Conservation (phyloP, 768 basidiomycete species). For the Auriculariales sp. region DNA sequence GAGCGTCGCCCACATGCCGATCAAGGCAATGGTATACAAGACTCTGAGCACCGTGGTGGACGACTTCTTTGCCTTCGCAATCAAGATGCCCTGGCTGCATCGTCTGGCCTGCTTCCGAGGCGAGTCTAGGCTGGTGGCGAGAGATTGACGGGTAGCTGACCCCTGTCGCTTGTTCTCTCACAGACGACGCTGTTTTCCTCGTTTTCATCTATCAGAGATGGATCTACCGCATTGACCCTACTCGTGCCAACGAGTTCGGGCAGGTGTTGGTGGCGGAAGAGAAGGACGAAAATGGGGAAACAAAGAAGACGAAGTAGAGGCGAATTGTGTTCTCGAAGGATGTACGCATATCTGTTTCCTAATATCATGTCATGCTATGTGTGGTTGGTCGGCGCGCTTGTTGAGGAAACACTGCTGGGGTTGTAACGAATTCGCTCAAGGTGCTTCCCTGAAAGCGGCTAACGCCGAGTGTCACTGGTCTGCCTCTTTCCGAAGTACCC, state of each 20-base stretch:
- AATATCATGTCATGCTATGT: neutral
- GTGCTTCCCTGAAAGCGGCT: too few relatives aligned
- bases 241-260: constrained; percentile 92
- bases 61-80: constrained; percentile 89
- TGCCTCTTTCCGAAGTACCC: too few relatives aligned
- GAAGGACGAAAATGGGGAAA: constrained; percentile 6
- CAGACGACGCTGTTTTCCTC: constrained; percentile 79
- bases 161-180: neutral
- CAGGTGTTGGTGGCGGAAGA: constrained; percentile 33
- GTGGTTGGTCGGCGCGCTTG: neutral
- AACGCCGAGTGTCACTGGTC: too few relatives aligned
- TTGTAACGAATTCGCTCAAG: too few relatives aligned
- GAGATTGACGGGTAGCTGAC: neutral
- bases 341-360: too few relatives aligned
- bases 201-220: constrained; percentile 89
- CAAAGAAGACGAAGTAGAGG: constrained; percentile 12
- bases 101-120: constrained; percentile 43
- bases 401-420: too few relatives aligned
- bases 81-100: constrained; percentile 94
- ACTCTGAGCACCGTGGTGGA: constrained; percentile 81
- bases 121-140: neutral
- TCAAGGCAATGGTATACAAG: constrained; percentile 98
- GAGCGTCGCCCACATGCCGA: constrained; percentile 96
- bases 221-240: constrained; percentile 94
- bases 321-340: too few relatives aligned